A percentile compares a stretch with the other conserved stretches of the same genome.
Conservation (phyloP, 1,284 basidiomycete genomes). For the Phellinidium pouzarii region DNA sequence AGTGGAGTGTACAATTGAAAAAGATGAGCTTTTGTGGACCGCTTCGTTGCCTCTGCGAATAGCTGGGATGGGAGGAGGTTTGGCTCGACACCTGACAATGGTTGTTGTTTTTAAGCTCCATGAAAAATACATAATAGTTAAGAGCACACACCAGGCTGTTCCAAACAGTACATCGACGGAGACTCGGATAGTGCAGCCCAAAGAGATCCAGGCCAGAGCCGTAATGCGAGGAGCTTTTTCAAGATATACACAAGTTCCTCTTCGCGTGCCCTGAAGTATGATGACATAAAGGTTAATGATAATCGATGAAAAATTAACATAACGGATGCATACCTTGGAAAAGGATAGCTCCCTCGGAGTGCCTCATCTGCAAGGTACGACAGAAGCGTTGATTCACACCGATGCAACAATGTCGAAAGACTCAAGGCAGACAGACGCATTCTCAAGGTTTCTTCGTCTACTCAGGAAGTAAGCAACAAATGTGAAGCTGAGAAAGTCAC, state of each 20-base stretch:
- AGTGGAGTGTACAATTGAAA: constrained; percentile 80
- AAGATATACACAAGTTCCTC: constrained; percentile 87
- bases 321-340: constrained; percentile 55
- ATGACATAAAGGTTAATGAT: constrained; percentile 2
- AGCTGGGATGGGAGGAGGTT: constrained; percentile 41
- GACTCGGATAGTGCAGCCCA: constrained; percentile 66
- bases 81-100: constrained; percentile 36
- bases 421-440: constrained; percentile 64
- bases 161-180: constrained; percentile 46
- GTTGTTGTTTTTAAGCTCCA: constrained; percentile 9
- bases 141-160: constrained; percentile 44
- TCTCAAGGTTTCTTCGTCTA: constrained; percentile 55
- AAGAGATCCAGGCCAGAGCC: constrained; percentile 65
- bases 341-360: constrained; percentile 77
- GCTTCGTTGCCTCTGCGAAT: constrained; percentile 60
- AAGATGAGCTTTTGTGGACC: constrained; percentile 71
- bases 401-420: constrained; percentile 63
- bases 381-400: constrained; percentile 63
- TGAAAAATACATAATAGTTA: constrained; percentile 3
- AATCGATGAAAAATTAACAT: neutral
- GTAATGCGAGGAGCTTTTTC: constrained; percentile 63
- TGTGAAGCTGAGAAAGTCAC: neutral
- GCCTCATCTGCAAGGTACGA: constrained; percentile 79
- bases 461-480: neutral
- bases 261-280: constrained; percentile 61